Evolutionary conservation across 768 basidiomycete genomes (phyloP).

Genomic region (Boletus vinaceobasis): DNA sequence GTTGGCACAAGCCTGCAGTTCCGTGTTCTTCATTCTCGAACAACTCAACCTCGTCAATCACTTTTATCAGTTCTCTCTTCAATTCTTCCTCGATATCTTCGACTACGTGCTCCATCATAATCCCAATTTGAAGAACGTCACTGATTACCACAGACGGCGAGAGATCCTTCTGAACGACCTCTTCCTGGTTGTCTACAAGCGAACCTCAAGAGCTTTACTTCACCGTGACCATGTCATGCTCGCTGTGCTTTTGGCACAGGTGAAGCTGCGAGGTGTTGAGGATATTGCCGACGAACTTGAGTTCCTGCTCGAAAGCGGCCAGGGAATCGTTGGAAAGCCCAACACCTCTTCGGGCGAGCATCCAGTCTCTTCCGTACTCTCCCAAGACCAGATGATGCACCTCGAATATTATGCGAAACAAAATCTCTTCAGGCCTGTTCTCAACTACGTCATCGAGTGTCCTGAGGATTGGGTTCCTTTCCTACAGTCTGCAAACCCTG

Average conservation of each 20-base stretch:
- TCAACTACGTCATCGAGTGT: conserved; percentile 55
- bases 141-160: conserved; percentile 69
- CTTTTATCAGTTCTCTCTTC: conserved; percentile 98
- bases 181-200: conserved; percentile 82
- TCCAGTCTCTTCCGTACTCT: conserved; percentile 46
- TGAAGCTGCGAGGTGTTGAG: conserved; percentile 76
- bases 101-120: conserved; percentile 92
- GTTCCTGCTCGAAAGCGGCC: conserved; percentile 87
- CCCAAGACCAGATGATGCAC: conserved; percentile 64
- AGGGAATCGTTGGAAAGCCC: conserved; percentile 47
- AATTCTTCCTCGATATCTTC: conserved; percentile 98
- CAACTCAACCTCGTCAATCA: conserved; percentile 92
- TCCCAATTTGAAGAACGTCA: conserved; percentile 78
- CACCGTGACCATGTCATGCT: conserved; percentile 90
- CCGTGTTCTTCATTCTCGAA: conserved; percentile 95
- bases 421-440: conserved; percentile 74
- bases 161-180: conserved; percentile 83
- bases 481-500: conserved; percentile 64
- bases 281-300: conserved; percentile 85
- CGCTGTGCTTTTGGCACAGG: conserved; percentile 84
- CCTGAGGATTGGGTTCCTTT: conserved; percentile 70
- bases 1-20: conserved; percentile 92
- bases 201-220: conserved; percentile 87
- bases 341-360: conserved; percentile 34
- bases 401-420: conserved; percentile 71